Evolutionary conservation across 768 basidiomycete species (phyloP), one percentile per base, ranked within the genome.

Genomic region (Neoboletus subvelutipes): DNA sequence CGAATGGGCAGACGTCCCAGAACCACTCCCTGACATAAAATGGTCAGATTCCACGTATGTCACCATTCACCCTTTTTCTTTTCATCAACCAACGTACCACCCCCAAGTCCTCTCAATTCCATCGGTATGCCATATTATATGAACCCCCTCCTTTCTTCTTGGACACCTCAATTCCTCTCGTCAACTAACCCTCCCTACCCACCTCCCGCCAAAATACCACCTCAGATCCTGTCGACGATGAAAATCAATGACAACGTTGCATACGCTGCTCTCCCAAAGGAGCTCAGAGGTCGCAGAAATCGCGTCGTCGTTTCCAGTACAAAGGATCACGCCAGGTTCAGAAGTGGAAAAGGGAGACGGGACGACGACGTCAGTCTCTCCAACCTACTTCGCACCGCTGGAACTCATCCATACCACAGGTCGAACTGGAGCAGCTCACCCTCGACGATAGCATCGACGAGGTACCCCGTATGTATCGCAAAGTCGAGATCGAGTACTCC

Each of bases 401-500:
- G 15, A 31, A 12, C 49, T 60, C 20, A 63, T 62, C 6, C 55
- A 28, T 29, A 8, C 34, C 52, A 55, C 60, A 85, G 85, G 55
- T 75, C 9, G 85, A 84, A 36, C 77, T 79, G 7, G 83, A 85
- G 31, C 77, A 77, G n/a, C 76, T 81, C 24, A 71, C 73, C 5
- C 77, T 79, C 50, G 84, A 85, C 54, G 77, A 81, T 50, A 75
- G 71, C 20, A 78, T 77, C 29, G 84, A 81, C 37, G 80, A 84
- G 29, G 82, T 94, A 47, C 92, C 95, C 1, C 83, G 81, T 54
- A 81, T 86, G 58, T 99, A 97, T 71, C 86, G 90, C 56, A 88
- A 87, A 65, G 94, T 97, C 17, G 95, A 98, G 73, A 99, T 99
- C 66, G 93, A 95, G 72, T 99, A 99, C 70, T 95, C 92, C 39